Percentiles rank a stretch among this genome's conserved stretches.
Evolutionary conservation across 1,284 basidiomycete genomes (phyloP).

Genomic region (Testicularia cyperi): DNA sequence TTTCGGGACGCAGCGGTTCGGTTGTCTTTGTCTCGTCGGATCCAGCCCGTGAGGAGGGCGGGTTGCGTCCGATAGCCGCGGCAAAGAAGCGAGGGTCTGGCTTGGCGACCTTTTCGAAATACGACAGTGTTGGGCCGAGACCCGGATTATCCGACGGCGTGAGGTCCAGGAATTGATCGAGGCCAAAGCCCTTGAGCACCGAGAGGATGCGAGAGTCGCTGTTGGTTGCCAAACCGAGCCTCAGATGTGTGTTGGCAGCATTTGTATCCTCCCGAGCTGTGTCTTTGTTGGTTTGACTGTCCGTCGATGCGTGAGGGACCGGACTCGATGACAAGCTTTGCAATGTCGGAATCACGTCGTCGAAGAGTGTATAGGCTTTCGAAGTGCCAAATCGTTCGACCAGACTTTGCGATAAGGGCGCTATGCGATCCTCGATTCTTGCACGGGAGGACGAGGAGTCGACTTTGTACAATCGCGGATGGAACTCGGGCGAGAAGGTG

Average conservation of each 20-base stretch:
- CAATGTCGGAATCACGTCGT: constrained; percentile 29
- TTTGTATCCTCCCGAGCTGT: too few relatives aligned
- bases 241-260: neutral
- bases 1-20: neutral
- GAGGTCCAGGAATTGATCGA: constrained; percentile 30
- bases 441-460: too few relatives aligned
- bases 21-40: neutral
- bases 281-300: too few relatives aligned
- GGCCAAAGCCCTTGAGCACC: constrained; percentile 22
- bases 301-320: too few relatives aligned
- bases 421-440: constrained; percentile 1
- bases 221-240: constrained; percentile 36
- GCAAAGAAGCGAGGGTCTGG: constrained; percentile 33
- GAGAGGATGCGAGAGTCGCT: constrained; percentile 35
- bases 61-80: constrained; percentile 18
- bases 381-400: constrained; percentile 25
- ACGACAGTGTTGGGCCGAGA: constrained; percentile 26
- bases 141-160: neutral
- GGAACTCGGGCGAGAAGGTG: constrained; percentile 20
- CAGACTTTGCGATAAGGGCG: constrained; percentile 10
- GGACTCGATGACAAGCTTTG: constrained; percentile 1
- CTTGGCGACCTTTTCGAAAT: constrained; percentile 35
- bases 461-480: neutral
- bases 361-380: constrained; percentile 35
- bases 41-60: too few relatives aligned